Evolutionary conservation across 2,329 filamentous ascomycete genomes (phyloP), one percentile per base, ranked within the genome.

Genomic region (Xylariaceae sp.): DNA sequence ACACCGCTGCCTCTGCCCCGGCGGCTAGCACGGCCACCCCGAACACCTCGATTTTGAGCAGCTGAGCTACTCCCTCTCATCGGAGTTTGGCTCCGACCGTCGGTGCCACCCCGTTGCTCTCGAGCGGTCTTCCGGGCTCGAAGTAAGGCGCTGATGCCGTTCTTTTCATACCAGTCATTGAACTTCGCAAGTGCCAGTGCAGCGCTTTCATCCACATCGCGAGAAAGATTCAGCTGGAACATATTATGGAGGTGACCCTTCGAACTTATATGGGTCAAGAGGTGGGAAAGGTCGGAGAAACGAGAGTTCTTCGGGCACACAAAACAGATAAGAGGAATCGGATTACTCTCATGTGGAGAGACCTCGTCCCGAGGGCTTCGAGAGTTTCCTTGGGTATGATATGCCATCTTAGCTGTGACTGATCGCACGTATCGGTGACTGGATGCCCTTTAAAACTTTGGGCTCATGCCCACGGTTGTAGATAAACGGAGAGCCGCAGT

Each of bases 201-300:
- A n/a, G 83, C 79, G n/a, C 66, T 66, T n/a, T 71, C 62, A 44
- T 94, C 84, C 31, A 76, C 71, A 38, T 78, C 74, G 39, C 82
- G 77, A 41, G 76, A 78, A 50, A 95, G 77, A 53, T 87, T 82
- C 36, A 88, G 73, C 55, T 87, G 88, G 67, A 89, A 94, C 54
- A 86, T 81, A 58, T 87, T 77, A 43, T 88, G 81, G 23, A 96
- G 69, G 60, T 97, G 90, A n/a, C 85, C 84, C 60, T 96, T 96
- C 48, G 89, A 96, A 43, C 85, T 80, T 46, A 96, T 78, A 59
- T 97, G 90, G 9, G 90, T 97, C 57, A 97, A 76, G 26, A 96
- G 71, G 62, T 96, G 90, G 23, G 89, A 95, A 31, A 88, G 72
- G 62, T 97, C 90, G 40, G 88, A 94, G 65, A 96, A 96, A 19